A percentile compares a stretch with the other conserved stretches of the same genome.
Conservation (phyloP, 495 filamentous ascomycete genomes). For the Niebla homalea region DNA sequence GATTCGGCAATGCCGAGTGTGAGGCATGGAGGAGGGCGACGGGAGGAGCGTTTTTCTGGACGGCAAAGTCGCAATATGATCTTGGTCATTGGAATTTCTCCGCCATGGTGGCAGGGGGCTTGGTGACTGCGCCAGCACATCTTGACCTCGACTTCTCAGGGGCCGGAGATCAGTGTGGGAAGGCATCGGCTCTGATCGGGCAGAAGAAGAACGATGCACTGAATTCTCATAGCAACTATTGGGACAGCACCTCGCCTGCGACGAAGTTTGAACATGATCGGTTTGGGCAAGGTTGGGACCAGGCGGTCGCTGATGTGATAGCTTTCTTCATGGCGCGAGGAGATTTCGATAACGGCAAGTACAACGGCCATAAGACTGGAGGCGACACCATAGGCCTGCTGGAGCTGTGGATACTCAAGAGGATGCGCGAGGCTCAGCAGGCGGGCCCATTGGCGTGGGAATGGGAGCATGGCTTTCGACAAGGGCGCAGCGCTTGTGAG, state of each 20-base stretch:
- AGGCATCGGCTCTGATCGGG: constrained; percentile 22
- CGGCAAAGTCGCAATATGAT: constrained; percentile 39
- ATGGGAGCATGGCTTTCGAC: constrained; percentile 39
- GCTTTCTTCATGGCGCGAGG: constrained; percentile 30
- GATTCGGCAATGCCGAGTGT: constrained; percentile 35
- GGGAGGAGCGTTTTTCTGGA: constrained; percentile 41
- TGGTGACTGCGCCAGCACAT: constrained; percentile 25
- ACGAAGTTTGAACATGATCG: constrained; percentile 34
- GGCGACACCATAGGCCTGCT: constrained; percentile 38
- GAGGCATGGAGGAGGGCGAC: constrained; percentile 28
- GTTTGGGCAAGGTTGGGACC: constrained; percentile 38
- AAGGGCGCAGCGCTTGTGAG: constrained; percentile 30
- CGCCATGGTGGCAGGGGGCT: constrained; percentile 27
- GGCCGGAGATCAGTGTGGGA: constrained; percentile 17
- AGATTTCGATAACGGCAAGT: constrained; percentile 1
- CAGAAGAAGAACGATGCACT: constrained; percentile 20
- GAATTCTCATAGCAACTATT: constrained; percentile 28
- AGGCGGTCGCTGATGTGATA: constrained; percentile 37
- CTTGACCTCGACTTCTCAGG: constrained; percentile 22
- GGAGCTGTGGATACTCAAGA: constrained; percentile 41
- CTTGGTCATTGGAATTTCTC: constrained; percentile 43
- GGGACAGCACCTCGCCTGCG: constrained; percentile 28
- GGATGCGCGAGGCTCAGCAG: constrained; percentile 32
- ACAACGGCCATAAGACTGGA: constrained; percentile 10
- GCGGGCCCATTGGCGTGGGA: constrained; percentile 26